Evolutionary conservation across 306 rosid species (phyloP).

Genomic region (Fagus crenata): DNA sequence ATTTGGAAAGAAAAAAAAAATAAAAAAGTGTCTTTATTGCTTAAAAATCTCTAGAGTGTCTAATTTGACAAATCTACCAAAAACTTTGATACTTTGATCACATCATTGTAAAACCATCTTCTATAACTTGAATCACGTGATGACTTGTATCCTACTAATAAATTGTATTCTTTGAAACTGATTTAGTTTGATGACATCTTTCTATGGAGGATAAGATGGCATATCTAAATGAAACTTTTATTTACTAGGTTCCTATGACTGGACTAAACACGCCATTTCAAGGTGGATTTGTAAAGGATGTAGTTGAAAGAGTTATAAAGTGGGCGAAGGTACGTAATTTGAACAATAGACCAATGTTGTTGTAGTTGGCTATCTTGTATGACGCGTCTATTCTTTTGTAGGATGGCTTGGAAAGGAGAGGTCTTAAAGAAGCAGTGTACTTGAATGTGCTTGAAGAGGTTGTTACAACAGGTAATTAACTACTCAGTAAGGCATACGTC

Average conservation of each 20-base stretch:
- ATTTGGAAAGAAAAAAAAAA: no score
- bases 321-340: conserved; percentile 73
- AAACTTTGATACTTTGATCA: no score
- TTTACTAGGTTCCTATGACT: conserved; percentile 63
- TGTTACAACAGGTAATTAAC: conserved; percentile 68
- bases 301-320: conserved; percentile 81
- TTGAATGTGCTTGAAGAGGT: conserved; percentile 87
- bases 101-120: no score
- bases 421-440: conserved; percentile 81
- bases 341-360: conserved; percentile 17
- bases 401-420: conserved; percentile 97
- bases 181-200: neutral
- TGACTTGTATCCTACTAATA: neutral
- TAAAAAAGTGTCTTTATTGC: no score
- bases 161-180: neutral
- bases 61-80: no score
- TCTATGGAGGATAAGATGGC: neutral
- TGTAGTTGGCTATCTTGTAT: neutral
- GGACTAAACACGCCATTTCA: conserved; percentile 94
- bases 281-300: conserved; percentile 83
- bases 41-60: no score
- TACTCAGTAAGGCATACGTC: neutral
- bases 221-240: neutral
- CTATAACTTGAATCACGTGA: no score
- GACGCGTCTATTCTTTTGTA: conserved; percentile 29